Evolutionary conservation across 2,329 filamentous ascomycete species (phyloP), one percentile per base, ranked within the genome.

Genomic region (Cercospora janseana): DNA sequence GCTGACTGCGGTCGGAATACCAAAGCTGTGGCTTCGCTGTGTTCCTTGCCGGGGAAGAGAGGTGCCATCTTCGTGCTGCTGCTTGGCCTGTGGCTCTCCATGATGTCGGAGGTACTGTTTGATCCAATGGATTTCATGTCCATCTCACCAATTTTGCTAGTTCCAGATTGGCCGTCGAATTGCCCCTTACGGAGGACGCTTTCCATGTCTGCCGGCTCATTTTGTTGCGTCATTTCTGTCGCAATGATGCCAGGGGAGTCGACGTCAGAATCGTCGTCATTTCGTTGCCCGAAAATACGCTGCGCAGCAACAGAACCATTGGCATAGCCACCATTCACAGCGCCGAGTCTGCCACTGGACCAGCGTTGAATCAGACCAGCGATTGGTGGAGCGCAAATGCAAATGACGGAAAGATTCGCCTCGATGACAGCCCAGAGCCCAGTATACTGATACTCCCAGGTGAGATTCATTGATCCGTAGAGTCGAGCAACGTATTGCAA

Each of bases 361-460:
- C 45, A 52, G 15, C 51, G 41, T 23, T 53, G 41, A 7, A 52
- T 37, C 9, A 59, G 45, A 12, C 56, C 56, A 6, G 51, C 46
- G 7, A 51, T 48, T 6, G 47, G 50, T 4, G 60, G 58, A 29
- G 57, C 54, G 34, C 58, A 62, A n/a, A 54, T 51, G 50, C 58
- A 62, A 27, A 58, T 46, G 20, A 60, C 20, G 5, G 51, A 57
- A 8, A 57, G 41, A 24, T 59, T 55, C 35, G 46, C 49, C 37
- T 62, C 58, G 21, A 62, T 49, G 21, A 51, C 40, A 24, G 46
- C 52, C 60, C 60, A 62, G 31, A 60, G 27, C 4, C 46, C 52
- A 15, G 59, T 47, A 15, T 51, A 51, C 24, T 49, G 52, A 32
- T 57, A 60, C 42, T 54, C 47, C 48, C 49, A 62, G 15, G 57